Base-by-base conservation (phyloP, 345 rosid genomes). In the Brassica incana region DNA sequence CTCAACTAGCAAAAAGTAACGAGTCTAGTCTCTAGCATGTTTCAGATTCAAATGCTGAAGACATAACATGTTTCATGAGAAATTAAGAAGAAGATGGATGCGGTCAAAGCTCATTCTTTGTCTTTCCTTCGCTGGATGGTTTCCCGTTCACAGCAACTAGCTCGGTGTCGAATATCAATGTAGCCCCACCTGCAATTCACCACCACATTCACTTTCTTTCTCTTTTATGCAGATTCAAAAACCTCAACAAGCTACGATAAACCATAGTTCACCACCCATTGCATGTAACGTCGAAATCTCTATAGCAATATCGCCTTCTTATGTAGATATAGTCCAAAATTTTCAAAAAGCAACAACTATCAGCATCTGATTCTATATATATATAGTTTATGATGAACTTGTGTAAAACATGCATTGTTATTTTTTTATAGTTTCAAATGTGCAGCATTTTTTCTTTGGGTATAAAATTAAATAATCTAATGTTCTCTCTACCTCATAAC, bases 141-240 rank as follows among this genome's bases (percentile, higher is more conserved):
- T 88, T 86, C 30, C 92, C 97, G 64, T 91, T 95, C 76, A 95
- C 95, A 2, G 93, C 86, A 36, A 95, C 93, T 71, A 95, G 92
- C 91, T 92, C 95, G 0, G 98, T 90, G 79, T 92, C 97, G 60
- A 94, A 94, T 76, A 94, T 79, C 14, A 95, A 84, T 14, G 99
- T 92, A 3, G 97, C 97, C 65, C 97, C 98, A 74, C 98, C 98
- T 95, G 88, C 76, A 73, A 75, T 75, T 67, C 35, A 30, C 16
- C 27, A 9, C 8, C 15, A 7, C 10, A 14, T 3, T 64, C 43
- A 64, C 10, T 64, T 7, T 67, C 0, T 6, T 40, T 40, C 29
- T 4, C 50, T 32, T 63, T 62, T 10, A 3, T 12, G 50, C 35
- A 52, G 54, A 36, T 35, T 14, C 23, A 35, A 56, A 54, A 71